phyloP scores from a whole-genome alignment of 441 rosid species.

The Syzygium malaccense region DNA sequence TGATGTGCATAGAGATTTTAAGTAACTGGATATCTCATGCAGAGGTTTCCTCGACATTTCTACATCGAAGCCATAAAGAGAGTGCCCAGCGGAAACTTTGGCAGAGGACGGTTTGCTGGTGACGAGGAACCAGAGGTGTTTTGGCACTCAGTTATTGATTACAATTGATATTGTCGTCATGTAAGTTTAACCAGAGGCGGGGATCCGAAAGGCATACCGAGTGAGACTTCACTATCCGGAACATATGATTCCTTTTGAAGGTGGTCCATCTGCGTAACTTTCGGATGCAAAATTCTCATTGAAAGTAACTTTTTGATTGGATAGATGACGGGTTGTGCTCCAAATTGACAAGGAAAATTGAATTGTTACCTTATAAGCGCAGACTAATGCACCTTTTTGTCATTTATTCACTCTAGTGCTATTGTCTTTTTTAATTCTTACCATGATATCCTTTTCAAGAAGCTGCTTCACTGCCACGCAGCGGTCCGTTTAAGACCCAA shows the following conservation, averaged over 20 bases:
- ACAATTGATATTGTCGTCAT: not conserved
- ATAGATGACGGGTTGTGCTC: not conserved
- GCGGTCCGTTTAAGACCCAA: not conserved
- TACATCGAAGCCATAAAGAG: not conserved
- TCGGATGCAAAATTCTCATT: not conserved
- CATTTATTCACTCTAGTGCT: not conserved
- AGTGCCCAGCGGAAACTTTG: not conserved
- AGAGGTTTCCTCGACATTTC: not conserved
- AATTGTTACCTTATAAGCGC: not conserved
- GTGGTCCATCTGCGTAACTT: not conserved
- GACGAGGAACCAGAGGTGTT: not conserved
- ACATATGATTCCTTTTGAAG: not conserved
- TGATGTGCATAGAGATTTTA: not conserved
- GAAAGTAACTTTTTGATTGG: not conserved
- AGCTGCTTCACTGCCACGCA: not conserved
- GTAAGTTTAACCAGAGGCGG: not conserved
- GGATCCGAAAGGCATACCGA: not conserved
- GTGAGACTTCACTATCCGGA: not conserved
- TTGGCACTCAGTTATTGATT: not conserved
- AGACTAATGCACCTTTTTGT: not conserved
- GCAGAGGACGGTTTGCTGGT: not conserved
- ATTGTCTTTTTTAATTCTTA: not conserved
- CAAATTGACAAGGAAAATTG: not conserved
- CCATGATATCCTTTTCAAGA: not conserved
- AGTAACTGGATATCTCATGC: not conserved